Base-by-base conservation (phyloP, 2,329 filamentous ascomycete genomes). In the Aspergillus nomiae region DNA sequence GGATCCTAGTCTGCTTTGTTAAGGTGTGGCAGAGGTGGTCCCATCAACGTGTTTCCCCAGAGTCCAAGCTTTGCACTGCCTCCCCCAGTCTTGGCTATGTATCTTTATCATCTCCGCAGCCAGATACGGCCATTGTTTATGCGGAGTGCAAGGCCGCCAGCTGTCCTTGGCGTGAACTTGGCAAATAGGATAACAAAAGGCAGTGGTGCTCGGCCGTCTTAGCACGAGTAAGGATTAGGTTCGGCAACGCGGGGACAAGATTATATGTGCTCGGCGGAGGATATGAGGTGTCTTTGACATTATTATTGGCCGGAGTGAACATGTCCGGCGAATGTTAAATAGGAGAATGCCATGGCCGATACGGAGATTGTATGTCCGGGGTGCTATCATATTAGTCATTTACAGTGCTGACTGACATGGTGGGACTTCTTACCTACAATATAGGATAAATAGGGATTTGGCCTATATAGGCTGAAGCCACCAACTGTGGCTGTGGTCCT, bases 51-150 rank as follows among this genome's bases (percentile, higher is more conserved):
- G 28, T n/a, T 43, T 2, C 32, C 24, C 46, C 32, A 2, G 26
- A 28, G 28, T 43, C 51, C 59, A 60, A 60, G 59, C 51, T 56
- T 60, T 60, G 59, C 59, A 60, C 59, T 56, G 59, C 59, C 59
- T 60, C 59, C 59, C 58, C 59, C 59, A 48, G 7, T 6, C 50
- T 50, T 60, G 59, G 50, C 59, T 19, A 5, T 21, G 28, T 32
- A 21, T 53, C 28, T n/a, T 53, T 32, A 34, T 34, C 24, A 26
- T 48, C 24, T 26, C 21, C 45, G 45, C 45, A 9, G 7, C 45
- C 3, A 53, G 50, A 19, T 7, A 34, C 4, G 30, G 9, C 19
- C 28, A 1, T 1, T n/a, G 30, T 4, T 16, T 19, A 53, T 4
- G 19, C 7, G 21, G 30, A 32, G 50, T 19, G 19, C 28, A 34